These are phyloP conservation scores for Colletotrichum orchidophilum DNA, from an alignment of 2,329 filamentous ascomycete genomes.

Conservation along the genomic window DNA sequence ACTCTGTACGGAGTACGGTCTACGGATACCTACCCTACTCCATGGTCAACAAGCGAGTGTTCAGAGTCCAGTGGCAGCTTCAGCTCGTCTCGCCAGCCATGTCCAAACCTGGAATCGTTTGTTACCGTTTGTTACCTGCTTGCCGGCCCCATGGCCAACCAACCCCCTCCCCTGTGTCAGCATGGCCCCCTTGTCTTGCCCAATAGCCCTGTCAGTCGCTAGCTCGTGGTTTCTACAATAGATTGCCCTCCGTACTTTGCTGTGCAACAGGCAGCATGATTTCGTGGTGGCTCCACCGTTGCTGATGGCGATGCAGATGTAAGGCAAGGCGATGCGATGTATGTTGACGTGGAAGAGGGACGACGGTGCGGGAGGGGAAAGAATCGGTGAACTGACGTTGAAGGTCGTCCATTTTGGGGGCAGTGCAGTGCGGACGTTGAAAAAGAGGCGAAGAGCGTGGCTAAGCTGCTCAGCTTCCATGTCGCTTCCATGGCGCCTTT, in stretches of 20 bases:
- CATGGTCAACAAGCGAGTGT: not conserved
- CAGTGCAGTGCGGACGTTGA: not conserved
- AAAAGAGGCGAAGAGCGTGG: not conserved
- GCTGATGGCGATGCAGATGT: conserved; percentile 20
- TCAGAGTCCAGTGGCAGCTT: not conserved
- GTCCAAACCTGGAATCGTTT: not conserved
- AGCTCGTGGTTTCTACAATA: conserved; percentile 6
- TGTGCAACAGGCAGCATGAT: conserved; percentile 24
- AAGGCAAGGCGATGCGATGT: not conserved
- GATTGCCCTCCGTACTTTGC: conserved; percentile 12
- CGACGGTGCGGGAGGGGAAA: not conserved
- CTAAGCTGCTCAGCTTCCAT: not conserved
- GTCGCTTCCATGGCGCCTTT: not conserved
- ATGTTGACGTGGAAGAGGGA: conserved; percentile 14
- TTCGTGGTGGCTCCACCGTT: not conserved
- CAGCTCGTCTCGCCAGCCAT: conserved; percentile 15
- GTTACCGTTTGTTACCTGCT: not conserved
- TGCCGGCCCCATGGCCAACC: not conserved
- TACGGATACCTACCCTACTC: no score
- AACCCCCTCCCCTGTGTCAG: conserved; percentile 2
- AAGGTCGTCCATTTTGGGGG: not conserved
- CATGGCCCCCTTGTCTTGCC: conserved; percentile 31
- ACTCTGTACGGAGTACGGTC: no score
- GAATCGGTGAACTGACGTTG: not conserved
- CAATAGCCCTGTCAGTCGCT: conserved; percentile 23